Percentiles rank a stretch among this genome's conserved stretches.
phyloP scores from a whole-genome alignment of 2,329 filamentous ascomycete species.

The Coccinonectria pachysandricola region DNA sequence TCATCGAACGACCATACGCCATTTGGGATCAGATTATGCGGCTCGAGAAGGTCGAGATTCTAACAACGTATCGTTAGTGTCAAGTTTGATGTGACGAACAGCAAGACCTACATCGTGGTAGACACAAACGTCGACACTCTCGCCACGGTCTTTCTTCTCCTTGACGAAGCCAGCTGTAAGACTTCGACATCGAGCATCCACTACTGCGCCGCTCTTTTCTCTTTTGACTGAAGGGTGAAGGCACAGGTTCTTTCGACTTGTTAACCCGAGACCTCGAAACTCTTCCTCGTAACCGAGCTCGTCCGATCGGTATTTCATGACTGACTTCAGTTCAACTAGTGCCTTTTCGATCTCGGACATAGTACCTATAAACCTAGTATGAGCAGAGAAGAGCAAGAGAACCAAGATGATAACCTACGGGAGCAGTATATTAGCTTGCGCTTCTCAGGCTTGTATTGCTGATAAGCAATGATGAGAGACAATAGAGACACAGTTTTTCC shows the following conservation, averaged over 20 bases:
- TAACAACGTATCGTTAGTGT: conserved; percentile 23
- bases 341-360: conserved; percentile 99
- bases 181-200: conserved; percentile 92
- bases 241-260: conserved; percentile 94
- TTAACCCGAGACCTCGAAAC: conserved; percentile 82
- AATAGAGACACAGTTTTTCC: conserved; percentile 94
- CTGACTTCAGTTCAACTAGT: conserved; percentile 73
- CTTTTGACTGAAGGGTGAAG: conserved; percentile 91
- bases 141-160: conserved; percentile 91
- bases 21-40: conserved; percentile 87
- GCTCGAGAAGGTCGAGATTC: conserved; percentile 90
- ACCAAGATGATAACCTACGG: conserved; percentile 35
- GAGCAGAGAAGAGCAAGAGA: conserved; percentile 2
- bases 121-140: conserved; percentile 86
- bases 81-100: neutral
- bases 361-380: conserved; percentile 43
- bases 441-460: conserved; percentile 85
- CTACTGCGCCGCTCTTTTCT: conserved; percentile 88
- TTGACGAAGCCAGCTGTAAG: conserved; percentile 94
- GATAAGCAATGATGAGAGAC: conserved; percentile 92
- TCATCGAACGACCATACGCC: conserved; percentile 94
- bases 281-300: conserved; percentile 88
- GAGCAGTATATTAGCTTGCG: conserved; percentile 98
- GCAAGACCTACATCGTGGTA: conserved; percentile 69
- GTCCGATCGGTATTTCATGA: conserved; percentile 91